Evolutionary conservation across 345 rosid genomes (phyloP), one percentile per base, ranked within the genome.

Genomic region (Gossypium anomalum): DNA sequence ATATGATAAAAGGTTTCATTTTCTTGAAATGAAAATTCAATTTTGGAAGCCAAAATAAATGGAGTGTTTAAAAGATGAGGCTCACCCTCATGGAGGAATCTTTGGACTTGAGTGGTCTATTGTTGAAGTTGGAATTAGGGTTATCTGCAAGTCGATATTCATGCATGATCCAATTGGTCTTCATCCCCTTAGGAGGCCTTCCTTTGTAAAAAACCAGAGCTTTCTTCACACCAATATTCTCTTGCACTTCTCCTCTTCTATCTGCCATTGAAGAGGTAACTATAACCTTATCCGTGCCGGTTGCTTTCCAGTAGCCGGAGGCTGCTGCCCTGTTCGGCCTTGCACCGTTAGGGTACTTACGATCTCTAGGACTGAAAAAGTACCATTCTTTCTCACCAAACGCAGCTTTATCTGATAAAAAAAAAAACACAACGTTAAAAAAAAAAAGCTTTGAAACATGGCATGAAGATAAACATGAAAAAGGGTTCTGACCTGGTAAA

Each of bases 301-400:
- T 94, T 0, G 98, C 98, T 84, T 94, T 94, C 98, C 98, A 94
- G 70, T 92, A 94, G 60, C 98, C 98, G 0, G 98, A 92, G 0
- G 90, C 95, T 9, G 98, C 98, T 0, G 99, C 98, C 68, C 99
- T 89, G 86, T 95, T 95, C 3, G 99, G 99, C 80, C 99, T 72
- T 0, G 93, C 98, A 56, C 99, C 99, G 6, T 95, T 95, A 0
- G 99, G 99, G 82, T 95, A 95, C 89, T 95, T 95, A 11, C 98
- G 80, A 67, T 94, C 98, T 80, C 98, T 83, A 1, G 98, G 98
- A 76, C 93, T 94, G 87, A 94, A 94, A 80, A 94, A 94, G 76
- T 95, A 95, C 99, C 99, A 95, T 70, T 95, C 99, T 79, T 93
- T 95, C 92, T 95, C 99, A 0, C 99, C 96, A 71, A 88, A 91